Base-by-base conservation (phyloP, 192 early-diverging fungal genomes). In the Umbelopsis isabellina region DNA sequence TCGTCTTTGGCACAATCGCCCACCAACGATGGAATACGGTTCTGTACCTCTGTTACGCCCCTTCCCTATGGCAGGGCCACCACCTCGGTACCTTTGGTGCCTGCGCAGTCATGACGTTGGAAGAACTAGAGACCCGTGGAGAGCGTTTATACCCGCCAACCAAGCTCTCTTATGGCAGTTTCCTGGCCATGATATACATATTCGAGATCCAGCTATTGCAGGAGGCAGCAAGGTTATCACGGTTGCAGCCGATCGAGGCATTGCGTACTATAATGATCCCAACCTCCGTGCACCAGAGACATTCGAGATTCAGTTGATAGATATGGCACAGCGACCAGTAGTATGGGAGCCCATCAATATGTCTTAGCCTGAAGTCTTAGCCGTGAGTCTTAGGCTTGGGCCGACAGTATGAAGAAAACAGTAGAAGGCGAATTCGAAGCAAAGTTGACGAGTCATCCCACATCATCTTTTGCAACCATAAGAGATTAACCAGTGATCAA, bases 171-270 rank as follows among this genome's bases (percentile, higher is more conserved):
- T 61, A 18, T 61, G 55, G 55, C 55, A 61, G 37, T 61, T 18
- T 25, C 55, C 55, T 0, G 55, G 13, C 10, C 55, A 61, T 18
- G 55, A 61, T 18, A 61, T 61, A 35, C 55, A 61, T 61, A 61
- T 61, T 25, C 55, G 55, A 27, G 55, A 61, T 18, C 55, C 55
- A n/a, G 27, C 55, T 18, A 61, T 61, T 61, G 55, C 16, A 11
- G 30, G 27, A 7, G 55, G 55, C 4, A 33, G 25, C 4, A 61
- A 61, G 27, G 55, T 61, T 16, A 61, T 61, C 33, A 61, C 55
- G 3, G 55, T 61, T 7, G 55, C 55, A 13, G 55, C 55, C 10
- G 30, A 61, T 18, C 21, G 55, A 61, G 30, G 55, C 15, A 61
- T 61, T 18, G 55, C 55, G 27, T 61, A 61, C 30, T 30, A 61